Conservation (phyloP, 2,329 filamentous ascomycete species). For the Fusarium sacchari region DNA sequence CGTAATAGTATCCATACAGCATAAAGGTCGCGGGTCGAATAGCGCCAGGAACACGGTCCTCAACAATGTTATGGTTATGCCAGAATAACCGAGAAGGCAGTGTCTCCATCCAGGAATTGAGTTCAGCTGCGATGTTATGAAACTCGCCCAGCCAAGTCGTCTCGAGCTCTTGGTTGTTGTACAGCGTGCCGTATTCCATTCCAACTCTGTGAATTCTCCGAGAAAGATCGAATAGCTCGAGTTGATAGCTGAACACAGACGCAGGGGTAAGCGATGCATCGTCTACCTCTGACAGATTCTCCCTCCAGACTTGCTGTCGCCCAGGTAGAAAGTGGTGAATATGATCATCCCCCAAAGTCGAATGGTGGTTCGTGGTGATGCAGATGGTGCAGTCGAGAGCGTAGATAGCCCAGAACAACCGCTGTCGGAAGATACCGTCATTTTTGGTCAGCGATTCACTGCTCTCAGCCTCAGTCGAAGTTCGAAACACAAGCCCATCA, state of each 20-base stretch:
- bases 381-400: background rate
- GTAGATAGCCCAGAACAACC: background rate
- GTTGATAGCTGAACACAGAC: background rate
- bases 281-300: background rate
- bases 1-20: background rate
- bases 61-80: background rate
- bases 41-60: background rate
- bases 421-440: background rate
- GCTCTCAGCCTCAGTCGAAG: fast-evolving
- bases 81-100: background rate
- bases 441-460: background rate
- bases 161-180: background rate
- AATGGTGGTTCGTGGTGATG: background rate
- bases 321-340: background rate
- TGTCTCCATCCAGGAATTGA: background rate
- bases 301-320: background rate
- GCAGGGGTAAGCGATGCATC: background rate
- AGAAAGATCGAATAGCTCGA: background rate
- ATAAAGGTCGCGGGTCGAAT: background rate
- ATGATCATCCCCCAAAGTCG: background rate
- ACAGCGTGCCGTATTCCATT: background rate
- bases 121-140: background rate
- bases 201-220: background rate
- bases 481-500: background rate
- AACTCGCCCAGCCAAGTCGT: background rate